Evolutionary conservation across 805 yeast genomes (phyloP).

Genomic region (Ogataea zsoltii): DNA sequence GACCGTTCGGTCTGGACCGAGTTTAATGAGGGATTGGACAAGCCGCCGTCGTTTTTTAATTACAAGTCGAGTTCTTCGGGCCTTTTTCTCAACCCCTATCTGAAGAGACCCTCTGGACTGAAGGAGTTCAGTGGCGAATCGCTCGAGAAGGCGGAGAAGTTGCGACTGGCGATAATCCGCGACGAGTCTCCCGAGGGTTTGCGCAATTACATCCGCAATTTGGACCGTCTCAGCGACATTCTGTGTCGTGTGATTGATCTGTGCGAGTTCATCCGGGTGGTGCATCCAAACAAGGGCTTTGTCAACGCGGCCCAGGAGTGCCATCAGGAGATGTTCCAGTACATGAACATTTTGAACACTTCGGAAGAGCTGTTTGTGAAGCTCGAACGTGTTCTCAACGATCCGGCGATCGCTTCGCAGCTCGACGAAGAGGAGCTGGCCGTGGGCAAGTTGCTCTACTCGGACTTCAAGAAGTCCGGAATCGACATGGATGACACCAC

Average conservation of each 20-base stretch:
- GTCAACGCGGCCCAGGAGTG: constrained; percentile 81
- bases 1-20: constrained; percentile 56
- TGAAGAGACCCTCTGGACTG: constrained; percentile 71
- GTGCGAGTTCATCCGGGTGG: constrained; percentile 87
- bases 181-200: constrained; percentile 47
- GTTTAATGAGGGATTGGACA: constrained; percentile 38
- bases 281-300: constrained; percentile 76
- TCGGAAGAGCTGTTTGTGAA: constrained; percentile 67
- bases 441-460: constrained; percentile 76
- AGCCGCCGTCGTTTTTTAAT: constrained; percentile 26
- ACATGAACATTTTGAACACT: constrained; percentile 90
- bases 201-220: constrained; percentile 53
- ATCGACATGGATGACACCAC: constrained; percentile 70
- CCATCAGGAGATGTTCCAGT: constrained; percentile 87
- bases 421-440: constrained; percentile 74
- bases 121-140: constrained; percentile 65
- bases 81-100: constrained; percentile 69
- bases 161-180: constrained; percentile 57
- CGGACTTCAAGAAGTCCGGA: constrained; percentile 90
- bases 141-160: constrained; percentile 58
- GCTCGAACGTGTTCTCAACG: constrained; percentile 55
- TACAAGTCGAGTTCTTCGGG: constrained; percentile 46
- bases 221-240: constrained; percentile 85
- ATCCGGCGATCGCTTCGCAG: constrained; percentile 34
- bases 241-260: constrained; percentile 91